These are phyloP conservation scores for Psophocarpus tetragonolobus DNA, from an alignment of 306 rosid genomes.

Conservation along the genomic window DNA sequence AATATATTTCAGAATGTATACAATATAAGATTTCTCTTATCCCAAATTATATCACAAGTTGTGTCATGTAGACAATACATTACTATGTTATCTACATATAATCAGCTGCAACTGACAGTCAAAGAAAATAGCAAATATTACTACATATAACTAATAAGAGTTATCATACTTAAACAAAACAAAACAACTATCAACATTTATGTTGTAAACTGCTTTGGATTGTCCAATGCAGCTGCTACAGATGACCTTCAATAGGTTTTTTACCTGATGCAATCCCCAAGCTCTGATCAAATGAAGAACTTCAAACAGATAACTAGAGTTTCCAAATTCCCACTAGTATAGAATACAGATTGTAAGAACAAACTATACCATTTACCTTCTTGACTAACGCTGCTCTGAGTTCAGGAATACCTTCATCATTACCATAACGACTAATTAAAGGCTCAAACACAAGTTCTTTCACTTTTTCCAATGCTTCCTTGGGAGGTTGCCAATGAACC, in stretches of 20 bases:
- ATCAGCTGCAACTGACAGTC: not conserved
- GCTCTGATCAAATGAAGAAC: not conserved
- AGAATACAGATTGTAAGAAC: not conserved
- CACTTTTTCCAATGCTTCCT: slow-evolving; percentile 76
- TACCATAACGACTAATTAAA: slow-evolving; percentile 82
- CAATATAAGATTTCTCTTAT: not conserved
- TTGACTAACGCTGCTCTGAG: slow-evolving; percentile 67
- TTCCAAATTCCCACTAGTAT: not conserved
- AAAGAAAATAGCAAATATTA: not conserved
- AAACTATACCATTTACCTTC: slow-evolving; percentile 57
- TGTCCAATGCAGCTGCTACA: not conserved
- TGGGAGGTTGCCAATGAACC: slow-evolving; percentile 96
- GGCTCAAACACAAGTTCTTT: slow-evolving; percentile 85
- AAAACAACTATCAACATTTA: not conserved
- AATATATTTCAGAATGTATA: not conserved
- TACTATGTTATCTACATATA: not conserved
- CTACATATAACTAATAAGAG: not conserved
- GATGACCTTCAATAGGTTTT: not conserved
- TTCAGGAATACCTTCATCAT: slow-evolving; percentile 91
- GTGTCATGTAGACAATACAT: not conserved
- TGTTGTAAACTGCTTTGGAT: not conserved
- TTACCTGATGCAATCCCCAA: not conserved
- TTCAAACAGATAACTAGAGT: slow-evolving; percentile 5
- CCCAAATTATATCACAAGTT: not conserved
- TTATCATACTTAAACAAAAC: slow-evolving; percentile 8